Base-by-base conservation (phyloP, 306 rosid genomes). In the Erythrophleum fordii region DNA sequence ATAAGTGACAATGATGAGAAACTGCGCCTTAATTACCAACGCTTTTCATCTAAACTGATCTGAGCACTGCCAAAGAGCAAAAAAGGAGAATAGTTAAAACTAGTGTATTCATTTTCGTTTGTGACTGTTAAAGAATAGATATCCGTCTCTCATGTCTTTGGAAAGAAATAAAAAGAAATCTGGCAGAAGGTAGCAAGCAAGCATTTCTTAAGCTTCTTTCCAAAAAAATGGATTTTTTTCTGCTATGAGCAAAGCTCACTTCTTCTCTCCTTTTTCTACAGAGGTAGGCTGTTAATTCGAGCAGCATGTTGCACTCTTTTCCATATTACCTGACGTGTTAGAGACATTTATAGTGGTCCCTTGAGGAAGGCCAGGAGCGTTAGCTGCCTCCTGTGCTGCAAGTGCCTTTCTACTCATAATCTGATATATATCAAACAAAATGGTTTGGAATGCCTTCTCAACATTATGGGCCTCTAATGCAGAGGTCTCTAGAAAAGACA, bases 371-470 rank as follows among this genome's bases (percentile, higher is more conserved):
- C 76, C 90, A 59, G 89, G 58, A 34, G 89, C 34, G 6, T 13
- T 12, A 66, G 86, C 86, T 37, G 90, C 89, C 44, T 90, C 90
- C 34, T 88, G 94, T 28, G 97, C 91, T 65, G 97, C 97, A 12
- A 92, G 70, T 11, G 97, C 97, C 80, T 90, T 90, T 84, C 81
- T 92, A 85, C 94, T 92, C 25, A 90, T 84, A 48, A 88, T 84
- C 59, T 90, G 91, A 72, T 90, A 88, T 10, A 90, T 92, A 67
- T 92, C 94, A 79, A 78, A 76, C 90, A 92, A 82, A 72, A 92
- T 87, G 65, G 87, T 88, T 71, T 90, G 97, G 74, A 92, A 92
- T 22, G 97, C 97, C 73, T 92, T 90, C 81, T 92, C 97, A 28
- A 89, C 90, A 76, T 91, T 87, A 4, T 68, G 14, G 41, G 95